Conservation (phyloP, 1,284 basidiomycete species). For the Heterobasidion annosum region DNA sequence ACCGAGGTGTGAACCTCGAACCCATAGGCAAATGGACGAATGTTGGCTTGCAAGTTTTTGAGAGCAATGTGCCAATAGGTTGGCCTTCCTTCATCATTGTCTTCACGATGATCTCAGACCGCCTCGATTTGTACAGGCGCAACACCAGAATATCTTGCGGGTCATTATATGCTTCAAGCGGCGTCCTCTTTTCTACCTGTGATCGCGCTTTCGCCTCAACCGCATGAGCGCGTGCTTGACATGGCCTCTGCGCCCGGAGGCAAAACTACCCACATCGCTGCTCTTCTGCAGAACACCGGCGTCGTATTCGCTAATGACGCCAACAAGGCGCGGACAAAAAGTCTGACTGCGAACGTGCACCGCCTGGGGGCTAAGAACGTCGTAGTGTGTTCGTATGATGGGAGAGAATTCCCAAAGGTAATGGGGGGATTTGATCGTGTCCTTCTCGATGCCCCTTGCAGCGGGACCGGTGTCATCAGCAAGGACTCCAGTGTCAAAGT, state of each 20-base stretch:
- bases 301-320: constrained; percentile 98
- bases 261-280: constrained; percentile 95
- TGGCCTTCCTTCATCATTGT: not conserved
- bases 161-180: constrained; percentile 99
- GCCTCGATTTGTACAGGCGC: constrained; percentile 43
- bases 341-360: constrained; percentile 94
- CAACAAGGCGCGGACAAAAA: constrained; percentile 93
- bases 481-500: constrained; percentile 97
- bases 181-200: constrained; percentile 99
- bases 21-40: constrained; percentile 99
- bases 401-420: constrained; percentile 97
- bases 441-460: constrained; percentile 94
- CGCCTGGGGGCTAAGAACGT: constrained; percentile 98
- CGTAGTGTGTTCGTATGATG: constrained; percentile 95
- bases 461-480: constrained; percentile 96
- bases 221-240: constrained; percentile 91
- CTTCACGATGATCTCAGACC: not conserved
- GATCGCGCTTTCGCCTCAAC: constrained; percentile 90
- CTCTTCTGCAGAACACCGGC: constrained; percentile 96
- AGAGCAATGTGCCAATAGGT: constrained; percentile 93
- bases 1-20: constrained; percentile 94
- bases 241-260: constrained; percentile 99
- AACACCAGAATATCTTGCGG: constrained; percentile 97
- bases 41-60: constrained; percentile 96
- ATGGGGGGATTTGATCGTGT: constrained; percentile 98